phyloP scores from a whole-genome alignment of 1,139 yeast genomes.

The Suhomyces wounanorum region DNA sequence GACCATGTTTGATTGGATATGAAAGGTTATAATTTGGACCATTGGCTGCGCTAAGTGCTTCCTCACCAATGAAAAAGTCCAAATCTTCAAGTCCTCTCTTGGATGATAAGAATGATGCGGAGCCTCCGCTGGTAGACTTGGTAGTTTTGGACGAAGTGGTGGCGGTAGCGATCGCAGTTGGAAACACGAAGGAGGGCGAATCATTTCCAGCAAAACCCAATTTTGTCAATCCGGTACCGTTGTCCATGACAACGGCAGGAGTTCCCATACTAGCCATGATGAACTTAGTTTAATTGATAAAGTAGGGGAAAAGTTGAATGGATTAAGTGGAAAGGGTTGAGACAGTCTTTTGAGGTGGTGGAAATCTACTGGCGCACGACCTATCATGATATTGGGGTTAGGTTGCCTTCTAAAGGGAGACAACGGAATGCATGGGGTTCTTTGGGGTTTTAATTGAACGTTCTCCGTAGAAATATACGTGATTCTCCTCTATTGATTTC shows the following conservation, averaged over 20 bases:
- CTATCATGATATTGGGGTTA: neutral
- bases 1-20: constrained; percentile 97
- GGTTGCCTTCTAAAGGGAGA: neutral
- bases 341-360: neutral
- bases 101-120: constrained; percentile 48
- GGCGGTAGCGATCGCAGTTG: constrained; percentile 94
- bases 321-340: neutral
- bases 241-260: constrained; percentile 97
- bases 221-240: constrained; percentile 97
- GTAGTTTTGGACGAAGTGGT: constrained; percentile 46
- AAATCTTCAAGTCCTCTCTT: constrained; percentile 93
- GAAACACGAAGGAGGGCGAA: constrained; percentile 95
- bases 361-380: constrained; percentile 4
- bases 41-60: constrained; percentile 84
- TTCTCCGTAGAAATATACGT: too few relatives aligned
- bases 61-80: constrained; percentile 94
- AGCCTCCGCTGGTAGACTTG: constrained; percentile 27
- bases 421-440: neutral
- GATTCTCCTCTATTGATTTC: too few relatives aligned
- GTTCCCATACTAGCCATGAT: constrained; percentile 64
- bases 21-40: constrained; percentile 87
- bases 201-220: constrained; percentile 99
- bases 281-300: constrained; percentile 6
- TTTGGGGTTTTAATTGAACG: too few relatives aligned
- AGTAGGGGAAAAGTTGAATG: neutral